Base-by-base conservation (phyloP, 2,329 filamentous ascomycete species). In the Chalaropsis thielavioides region DNA sequence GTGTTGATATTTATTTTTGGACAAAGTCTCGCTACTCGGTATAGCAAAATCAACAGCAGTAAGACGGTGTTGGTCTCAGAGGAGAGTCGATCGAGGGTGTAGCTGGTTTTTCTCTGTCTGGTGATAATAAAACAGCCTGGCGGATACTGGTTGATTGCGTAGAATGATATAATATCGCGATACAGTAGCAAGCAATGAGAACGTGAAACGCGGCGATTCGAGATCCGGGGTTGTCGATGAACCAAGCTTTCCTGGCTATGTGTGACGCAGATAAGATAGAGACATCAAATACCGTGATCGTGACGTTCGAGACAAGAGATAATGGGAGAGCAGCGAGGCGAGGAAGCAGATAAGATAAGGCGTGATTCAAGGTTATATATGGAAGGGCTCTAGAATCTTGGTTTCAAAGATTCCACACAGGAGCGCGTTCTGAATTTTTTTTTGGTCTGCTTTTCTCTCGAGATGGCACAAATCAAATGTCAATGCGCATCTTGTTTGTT, bases 311-410 rank as follows among this genome's bases (percentile, higher is more conserved):
- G 6, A n/a, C 24, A 58, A 35, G 27, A 27, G 31, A 38, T 22
- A 35, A 35, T 31, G 17, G 54, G 27, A 35, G 46, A 51, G 19
- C 19, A 58, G 54, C 24, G 54, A 58, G 54, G 54, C 24, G 54
- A 58, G 54, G 13, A 58, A 58, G 19, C 46, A 58, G 54, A 58
- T 58, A 58, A 58, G 54, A 58, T 58, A 58, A 58, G 54, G 31
- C 54, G 54, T 58, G 54, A 38, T n/a, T 58, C 54, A 58, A 58
- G 54, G 54, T 58, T 10, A 58, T 58, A 58, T 35, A 35, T 58
- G 54, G 54, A 58, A 58, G 24, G 27, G 54, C 54, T 58, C 54
- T 35, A 58, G 54, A 35, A 58, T 38, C 46, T 58, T 38, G 11
- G 31, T 58, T 38, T 10, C 8, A 19, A 19, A 58, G 27, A 58